Conservation (phyloP, 495 filamentous ascomycete species). For the Daldinia caldariorum region DNA sequence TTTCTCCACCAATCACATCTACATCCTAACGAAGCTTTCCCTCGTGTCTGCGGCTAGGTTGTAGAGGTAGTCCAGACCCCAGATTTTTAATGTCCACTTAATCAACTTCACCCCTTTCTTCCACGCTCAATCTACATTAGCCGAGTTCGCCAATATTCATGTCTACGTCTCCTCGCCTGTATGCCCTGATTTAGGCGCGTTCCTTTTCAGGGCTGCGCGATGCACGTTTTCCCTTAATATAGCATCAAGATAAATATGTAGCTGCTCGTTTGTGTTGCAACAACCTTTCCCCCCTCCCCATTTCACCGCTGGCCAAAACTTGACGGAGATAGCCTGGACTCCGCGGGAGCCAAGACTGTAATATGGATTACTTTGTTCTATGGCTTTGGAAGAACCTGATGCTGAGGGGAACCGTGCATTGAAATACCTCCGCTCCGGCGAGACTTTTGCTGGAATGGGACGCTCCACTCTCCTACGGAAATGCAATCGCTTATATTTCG, state of each 20-base stretch:
- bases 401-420: constrained; percentile 24
- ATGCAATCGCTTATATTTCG: constrained; percentile 13
- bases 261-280: constrained; percentile 19
- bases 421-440: constrained; percentile 15
- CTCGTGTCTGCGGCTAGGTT: constrained; percentile 5
- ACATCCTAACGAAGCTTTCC: constrained; percentile 25
- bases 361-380: constrained; percentile 31
- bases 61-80: constrained; percentile 33
- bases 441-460: constrained; percentile 14
- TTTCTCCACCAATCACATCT: constrained; percentile 5
- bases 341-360: constrained; percentile 27
- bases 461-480: constrained; percentile 7
- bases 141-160: constrained; percentile 31
- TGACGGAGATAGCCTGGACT: constrained; percentile 33
- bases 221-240: constrained; percentile 38
- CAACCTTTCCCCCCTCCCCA: constrained; percentile 9
- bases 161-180: constrained; percentile 6
- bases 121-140: constrained; percentile 35
- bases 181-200: constrained; percentile 27
- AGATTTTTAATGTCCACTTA: constrained; percentile 44
- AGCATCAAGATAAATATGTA: constrained; percentile 34
- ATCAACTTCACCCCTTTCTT: constrained; percentile 37
- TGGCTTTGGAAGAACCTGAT: constrained; percentile 16
- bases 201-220: constrained; percentile 2
- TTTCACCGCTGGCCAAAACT: constrained; percentile 13